Evolutionary conservation across 139 green algal species (phyloP), one percentile per base, ranked within the genome.

Genomic region (Chlorella sp.): DNA sequence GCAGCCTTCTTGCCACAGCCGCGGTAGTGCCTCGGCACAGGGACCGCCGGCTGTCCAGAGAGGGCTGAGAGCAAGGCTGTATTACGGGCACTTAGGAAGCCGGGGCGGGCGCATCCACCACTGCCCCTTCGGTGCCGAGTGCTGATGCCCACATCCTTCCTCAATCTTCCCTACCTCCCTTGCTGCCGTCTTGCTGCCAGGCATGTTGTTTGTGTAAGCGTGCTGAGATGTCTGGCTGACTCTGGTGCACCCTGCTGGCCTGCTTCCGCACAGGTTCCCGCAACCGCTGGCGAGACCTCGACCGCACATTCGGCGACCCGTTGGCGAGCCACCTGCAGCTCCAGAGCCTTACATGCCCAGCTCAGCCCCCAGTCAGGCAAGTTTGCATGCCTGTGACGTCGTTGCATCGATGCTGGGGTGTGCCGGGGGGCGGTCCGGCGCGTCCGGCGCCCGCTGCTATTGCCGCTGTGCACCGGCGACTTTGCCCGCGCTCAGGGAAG

Each of bases 51-150:
- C 83, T 83, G 83, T 83, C 63, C 83, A 87, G 78, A 83, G 83
- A 70, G 16, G 5, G 83, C 83, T 87, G 32, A 87, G 64, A 87
- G 47, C 23, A 62, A 87, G 38, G 81, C 62, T 20, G 47, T 68
- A 87, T 17, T 60, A 60, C 63, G 74, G 83, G 63, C 83, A 67
- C 83, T 87, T 87, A 87, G 83, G 83, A 87, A 87, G 83, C 83
- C 74, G 38, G 30, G 63, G 69, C 51, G 70, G 69, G 34, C 6
- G 80, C 23, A 23, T 23, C 13, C n/a, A 32, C 74, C 69, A 64
- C 63, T 83, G 83, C 74, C 73, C 57, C 82, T 82, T 74, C 55
- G 83, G 83, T 87, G 83, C 83, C 83, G 63, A 68, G 28, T 70
- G 73, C 83, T 87, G 83, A 64, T 80, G 83, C 62, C 83, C 74